These are phyloP conservation scores for Gastrolobium villosum DNA, from an alignment of 306 rosid genomes.

Conservation along the genomic window DNA sequence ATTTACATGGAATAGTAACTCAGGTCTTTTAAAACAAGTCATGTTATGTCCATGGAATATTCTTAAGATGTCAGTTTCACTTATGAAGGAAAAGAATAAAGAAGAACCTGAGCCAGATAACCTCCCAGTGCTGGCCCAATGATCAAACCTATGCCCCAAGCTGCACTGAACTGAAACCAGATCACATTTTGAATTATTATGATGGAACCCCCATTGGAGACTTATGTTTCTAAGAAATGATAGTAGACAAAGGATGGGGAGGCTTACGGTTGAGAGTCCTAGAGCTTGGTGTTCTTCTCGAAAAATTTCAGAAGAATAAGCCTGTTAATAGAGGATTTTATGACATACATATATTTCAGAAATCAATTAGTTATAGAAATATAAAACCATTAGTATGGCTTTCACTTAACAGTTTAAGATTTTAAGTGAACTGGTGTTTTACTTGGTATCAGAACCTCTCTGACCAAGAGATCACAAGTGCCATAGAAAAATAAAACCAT, in stretches of 20 bases:
- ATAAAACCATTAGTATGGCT: not conserved
- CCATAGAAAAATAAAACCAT: too few relatives aligned
- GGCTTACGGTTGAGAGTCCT: slow-evolving; percentile 40
- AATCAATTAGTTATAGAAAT: not conserved
- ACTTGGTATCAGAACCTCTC: too few relatives aligned
- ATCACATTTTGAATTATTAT: too few relatives aligned
- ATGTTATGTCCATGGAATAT: not conserved
- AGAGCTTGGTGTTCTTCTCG: slow-evolving; percentile 71
- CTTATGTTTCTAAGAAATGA: slow-evolving; percentile 6
- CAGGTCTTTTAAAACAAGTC: not conserved
- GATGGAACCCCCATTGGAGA: not conserved
- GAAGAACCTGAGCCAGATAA: slow-evolving; percentile 69
- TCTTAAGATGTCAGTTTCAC: not conserved
- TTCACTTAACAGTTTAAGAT: too few relatives aligned
- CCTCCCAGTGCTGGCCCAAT: slow-evolving; percentile 81
- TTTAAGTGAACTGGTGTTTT: too few relatives aligned
- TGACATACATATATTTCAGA: not conserved
- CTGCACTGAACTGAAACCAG: not conserved
- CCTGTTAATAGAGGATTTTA: slow-evolving; percentile 55
- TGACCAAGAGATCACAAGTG: too few relatives aligned
- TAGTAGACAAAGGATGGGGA: not conserved
- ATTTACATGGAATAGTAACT: not conserved
- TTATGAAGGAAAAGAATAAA: not conserved
- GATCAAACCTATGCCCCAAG: not conserved
- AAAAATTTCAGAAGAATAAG: slow-evolving; percentile 67